phyloP scores from a whole-genome alignment of 106 monocot genomes.

The Platanthera zijinensis region DNA sequence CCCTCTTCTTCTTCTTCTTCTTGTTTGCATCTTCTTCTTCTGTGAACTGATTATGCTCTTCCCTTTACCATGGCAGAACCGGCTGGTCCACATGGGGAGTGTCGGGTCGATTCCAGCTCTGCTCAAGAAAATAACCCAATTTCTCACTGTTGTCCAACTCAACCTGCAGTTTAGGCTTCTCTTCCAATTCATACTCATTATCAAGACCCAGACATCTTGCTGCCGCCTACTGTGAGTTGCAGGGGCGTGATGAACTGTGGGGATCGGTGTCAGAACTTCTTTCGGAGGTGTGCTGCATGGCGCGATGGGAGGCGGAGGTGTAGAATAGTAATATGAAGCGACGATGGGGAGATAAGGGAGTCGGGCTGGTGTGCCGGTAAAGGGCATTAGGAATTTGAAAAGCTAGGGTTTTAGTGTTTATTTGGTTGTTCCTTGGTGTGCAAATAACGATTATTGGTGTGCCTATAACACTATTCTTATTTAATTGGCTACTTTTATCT shows the following conservation, averaged over 20 bases:
- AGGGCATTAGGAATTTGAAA: no score
- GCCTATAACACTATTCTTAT: background rate
- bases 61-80: slow-evolving; percentile 76
- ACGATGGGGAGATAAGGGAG: background rate
- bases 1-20: slow-evolving; percentile 31
- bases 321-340: background rate
- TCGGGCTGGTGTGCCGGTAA: background rate
- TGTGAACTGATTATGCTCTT: slow-evolving; percentile 5
- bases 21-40: slow-evolving; percentile 15
- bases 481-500: background rate
- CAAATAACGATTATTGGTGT: no score
- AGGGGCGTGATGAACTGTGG: background rate
- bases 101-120: slow-evolving; percentile 77
- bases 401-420: no score
- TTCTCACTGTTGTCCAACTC: slow-evolving; percentile 36
- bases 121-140: slow-evolving; percentile 61
- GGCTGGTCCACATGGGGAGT: background rate
- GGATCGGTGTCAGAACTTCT: background rate
- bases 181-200: slow-evolving; percentile 23
- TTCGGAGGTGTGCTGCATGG: background rate
- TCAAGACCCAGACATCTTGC: slow-evolving; percentile 27
- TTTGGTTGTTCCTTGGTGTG: no score
- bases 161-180: background rate
- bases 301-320: background rate
- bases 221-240: background rate